phyloP scores from a whole-genome alignment of 495 filamentous ascomycete species.

The Aspergillus taichungensis region DNA sequence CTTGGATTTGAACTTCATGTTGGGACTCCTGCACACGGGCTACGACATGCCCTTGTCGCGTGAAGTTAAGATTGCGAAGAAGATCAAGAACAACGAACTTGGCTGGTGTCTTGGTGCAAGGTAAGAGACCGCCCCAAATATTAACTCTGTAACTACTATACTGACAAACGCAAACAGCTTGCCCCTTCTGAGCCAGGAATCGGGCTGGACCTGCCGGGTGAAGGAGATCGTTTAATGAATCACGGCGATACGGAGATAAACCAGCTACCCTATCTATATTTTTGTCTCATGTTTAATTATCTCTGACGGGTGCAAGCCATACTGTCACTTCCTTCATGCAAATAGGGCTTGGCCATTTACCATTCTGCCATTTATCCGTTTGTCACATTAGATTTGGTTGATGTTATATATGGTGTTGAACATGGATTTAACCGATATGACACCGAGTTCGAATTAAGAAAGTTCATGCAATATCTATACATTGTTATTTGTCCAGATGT shows the following conservation, averaged over 20 bases:
- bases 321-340: conserved; percentile 11
- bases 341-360: conserved; percentile 18
- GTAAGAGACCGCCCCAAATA: conserved; percentile 39
- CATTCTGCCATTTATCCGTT: conserved; percentile 3
- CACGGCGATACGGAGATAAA: conserved; percentile 6
- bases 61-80: conserved; percentile 96
- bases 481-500: too few relatives aligned
- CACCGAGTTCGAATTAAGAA: too few relatives aligned
- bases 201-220: conserved; percentile 69
- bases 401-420: neutral
- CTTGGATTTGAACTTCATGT: conserved; percentile 92
- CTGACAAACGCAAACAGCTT: conserved; percentile 46
- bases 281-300: conserved; percentile 15
- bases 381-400: conserved; percentile 1
- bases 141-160: conserved; percentile 3
- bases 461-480: too few relatives aligned
- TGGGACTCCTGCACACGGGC: conserved; percentile 83
- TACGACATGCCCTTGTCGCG: conserved; percentile 97
- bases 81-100: conserved; percentile 93
- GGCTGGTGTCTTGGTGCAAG: conserved; percentile 97
- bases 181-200: conserved; percentile 61
- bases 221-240: conserved; percentile 46
- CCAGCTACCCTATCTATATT: neutral
- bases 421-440: too few relatives aligned
- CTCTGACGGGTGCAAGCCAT: conserved; percentile 26